Percentiles rank a stretch among this genome's conserved stretches.
Evolutionary conservation across 129 eudicot species (phyloP).

Genomic region (Helichrysum umbraculigerum): DNA sequence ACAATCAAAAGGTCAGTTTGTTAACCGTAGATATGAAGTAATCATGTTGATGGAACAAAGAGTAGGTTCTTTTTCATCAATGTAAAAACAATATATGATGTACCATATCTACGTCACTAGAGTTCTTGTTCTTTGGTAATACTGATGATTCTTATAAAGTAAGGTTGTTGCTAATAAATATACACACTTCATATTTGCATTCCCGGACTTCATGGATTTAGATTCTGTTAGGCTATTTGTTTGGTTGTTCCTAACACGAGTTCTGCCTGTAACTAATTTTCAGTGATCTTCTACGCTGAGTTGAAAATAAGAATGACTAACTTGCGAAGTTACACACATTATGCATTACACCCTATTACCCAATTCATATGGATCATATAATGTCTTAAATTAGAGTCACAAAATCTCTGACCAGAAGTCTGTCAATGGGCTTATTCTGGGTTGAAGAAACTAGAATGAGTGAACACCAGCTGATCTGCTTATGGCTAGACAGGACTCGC

Average conservation of each 20-base stretch:
- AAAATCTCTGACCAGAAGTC: not conserved
- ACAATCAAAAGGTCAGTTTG: not conserved
- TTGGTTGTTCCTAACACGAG: not conserved
- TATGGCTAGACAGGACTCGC: not conserved
- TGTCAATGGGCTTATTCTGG: not conserved
- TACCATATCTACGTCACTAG: not conserved
- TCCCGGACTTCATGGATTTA: not conserved
- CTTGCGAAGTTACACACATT: not conserved
- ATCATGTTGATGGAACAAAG: not conserved
- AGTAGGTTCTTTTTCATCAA: not conserved
- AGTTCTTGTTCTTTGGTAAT: not conserved
- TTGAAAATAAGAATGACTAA: not conserved
- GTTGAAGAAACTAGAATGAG: constrained; percentile 16
- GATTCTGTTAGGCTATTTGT: not conserved
- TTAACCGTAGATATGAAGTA: not conserved
- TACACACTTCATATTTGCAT: not conserved
- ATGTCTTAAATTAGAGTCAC: not conserved
- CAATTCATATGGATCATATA: not conserved
- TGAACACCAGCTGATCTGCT: constrained; percentile 6
- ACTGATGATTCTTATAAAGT: not conserved
- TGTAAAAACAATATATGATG: not conserved
- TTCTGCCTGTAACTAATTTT: not conserved
- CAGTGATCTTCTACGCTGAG: not conserved
- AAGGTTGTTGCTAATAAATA: not conserved
- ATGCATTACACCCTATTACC: not conserved